A percentile compares a stretch with the other conserved stretches of the same genome.
These are phyloP conservation scores for Avena insularis DNA, from an alignment of 176 grass and related monocot genomes.

Conservation along the genomic window DNA sequence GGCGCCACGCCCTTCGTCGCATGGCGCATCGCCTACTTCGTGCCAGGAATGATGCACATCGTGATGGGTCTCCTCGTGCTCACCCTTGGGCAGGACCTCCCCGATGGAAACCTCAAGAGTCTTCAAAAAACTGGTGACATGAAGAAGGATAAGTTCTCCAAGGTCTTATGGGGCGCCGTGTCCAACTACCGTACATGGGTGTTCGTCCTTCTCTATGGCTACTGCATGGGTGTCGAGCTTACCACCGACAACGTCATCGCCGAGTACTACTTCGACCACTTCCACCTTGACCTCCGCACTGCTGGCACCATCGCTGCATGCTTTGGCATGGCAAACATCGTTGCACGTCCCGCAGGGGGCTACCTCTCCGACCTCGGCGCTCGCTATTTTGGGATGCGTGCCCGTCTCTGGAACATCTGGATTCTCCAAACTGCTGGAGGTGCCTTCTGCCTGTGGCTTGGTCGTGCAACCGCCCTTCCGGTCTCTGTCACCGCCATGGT, in stretches of 20 bases:
- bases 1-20: conserved; percentile 67
- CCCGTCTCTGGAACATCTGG: conserved; percentile 87
- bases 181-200: conserved; percentile 50
- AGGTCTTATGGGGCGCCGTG: background rate
- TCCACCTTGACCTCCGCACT: no score
- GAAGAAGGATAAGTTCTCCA: conserved; percentile 61
- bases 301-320: no score
- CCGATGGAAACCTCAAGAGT: conserved; percentile 74
- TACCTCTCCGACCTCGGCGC: conserved; percentile 62
- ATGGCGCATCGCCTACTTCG: conserved; percentile 85
- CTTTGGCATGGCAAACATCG: conserved; percentile 52
- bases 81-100: conserved; percentile 81
- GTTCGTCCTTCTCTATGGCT: conserved; percentile 86
- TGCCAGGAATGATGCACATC: conserved; percentile 68
- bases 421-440: conserved; percentile 87
- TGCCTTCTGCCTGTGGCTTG: conserved; percentile 28
- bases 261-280: conserved; percentile 77
- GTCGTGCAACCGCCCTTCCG: conserved; percentile 45
- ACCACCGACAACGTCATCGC: conserved; percentile 89
- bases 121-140: conserved; percentile 73
- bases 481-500: conserved; percentile 70
- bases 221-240: conserved; percentile 90
- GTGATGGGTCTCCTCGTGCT: conserved; percentile 78
- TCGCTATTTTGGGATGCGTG: conserved; percentile 68
- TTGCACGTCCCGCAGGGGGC: conserved; percentile 61